Conservation (phyloP, 2,329 filamentous ascomycete genomes). For the Sclerotinia borealis region DNA sequence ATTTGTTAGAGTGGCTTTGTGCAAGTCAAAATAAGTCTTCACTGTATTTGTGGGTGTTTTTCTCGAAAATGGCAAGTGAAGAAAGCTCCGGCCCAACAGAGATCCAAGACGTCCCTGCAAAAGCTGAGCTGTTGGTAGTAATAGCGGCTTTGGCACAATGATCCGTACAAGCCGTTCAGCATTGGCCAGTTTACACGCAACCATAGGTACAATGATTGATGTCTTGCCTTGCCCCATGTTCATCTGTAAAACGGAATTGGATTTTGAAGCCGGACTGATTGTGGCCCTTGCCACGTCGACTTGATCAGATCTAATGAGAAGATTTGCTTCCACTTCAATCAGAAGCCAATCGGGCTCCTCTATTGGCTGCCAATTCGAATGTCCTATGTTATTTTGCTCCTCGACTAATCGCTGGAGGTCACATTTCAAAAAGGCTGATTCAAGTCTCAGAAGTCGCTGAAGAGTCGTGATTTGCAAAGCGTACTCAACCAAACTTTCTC, state of each 20-base stretch:
- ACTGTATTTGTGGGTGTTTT: slow-evolving; percentile 35
- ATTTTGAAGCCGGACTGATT: slow-evolving; percentile 44
- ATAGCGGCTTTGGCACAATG: slow-evolving; percentile 40
- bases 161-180: slow-evolving; percentile 37
- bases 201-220: slow-evolving; percentile 50
- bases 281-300: slow-evolving; percentile 57
- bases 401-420: slow-evolving; percentile 32
- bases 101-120: slow-evolving; percentile 40
- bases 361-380: slow-evolving; percentile 32
- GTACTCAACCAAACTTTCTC: slow-evolving; percentile 35
- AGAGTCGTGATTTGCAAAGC: slow-evolving; percentile 36
- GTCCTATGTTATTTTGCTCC: slow-evolving; percentile 37
- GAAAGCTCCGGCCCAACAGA: slow-evolving; percentile 37
- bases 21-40: slow-evolving; percentile 34
- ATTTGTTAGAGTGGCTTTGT: slow-evolving; percentile 32
- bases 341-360: slow-evolving; percentile 57
- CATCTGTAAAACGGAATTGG: slow-evolving; percentile 58
- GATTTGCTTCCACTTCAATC: slow-evolving; percentile 58
- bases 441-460: slow-evolving; percentile 41
- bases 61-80: slow-evolving; percentile 44
- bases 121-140: slow-evolving; percentile 41
- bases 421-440: slow-evolving; percentile 32
- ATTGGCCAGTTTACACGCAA: slow-evolving; percentile 41
- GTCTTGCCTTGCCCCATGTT: slow-evolving; percentile 64
- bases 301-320: slow-evolving; percentile 57